Evolutionary conservation across 441 rosid species (phyloP).

Genomic region (Populus tomentosa): DNA sequence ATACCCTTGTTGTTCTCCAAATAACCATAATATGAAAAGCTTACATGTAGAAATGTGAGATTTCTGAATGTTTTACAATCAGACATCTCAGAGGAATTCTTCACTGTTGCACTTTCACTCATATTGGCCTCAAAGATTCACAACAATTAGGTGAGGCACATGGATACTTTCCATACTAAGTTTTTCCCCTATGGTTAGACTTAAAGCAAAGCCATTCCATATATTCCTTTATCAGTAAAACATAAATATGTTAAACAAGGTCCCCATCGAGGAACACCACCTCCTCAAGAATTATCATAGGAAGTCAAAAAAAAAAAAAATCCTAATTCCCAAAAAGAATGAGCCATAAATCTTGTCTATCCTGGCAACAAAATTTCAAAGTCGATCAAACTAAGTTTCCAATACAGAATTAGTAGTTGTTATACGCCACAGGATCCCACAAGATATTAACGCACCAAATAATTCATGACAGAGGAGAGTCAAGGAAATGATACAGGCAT

Average conservation of each 20-base stretch:
- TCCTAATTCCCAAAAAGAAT: neutral
- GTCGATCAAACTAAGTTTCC: neutral
- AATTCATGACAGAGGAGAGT: neutral
- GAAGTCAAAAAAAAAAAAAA: neutral
- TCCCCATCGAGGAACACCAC: neutral
- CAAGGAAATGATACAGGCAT: neutral
- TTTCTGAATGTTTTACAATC: no score
- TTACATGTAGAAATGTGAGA: neutral
- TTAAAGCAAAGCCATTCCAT: neutral
- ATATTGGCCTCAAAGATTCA: neutral
- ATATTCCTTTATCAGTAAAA: neutral
- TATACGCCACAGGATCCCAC: neutral
- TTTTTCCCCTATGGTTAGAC: neutral
- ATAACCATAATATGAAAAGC: neutral
- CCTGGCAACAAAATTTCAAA: neutral
- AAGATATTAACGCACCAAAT: neutral
- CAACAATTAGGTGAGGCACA: neutral
- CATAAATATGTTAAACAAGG: neutral
- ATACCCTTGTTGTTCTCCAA: neutral
- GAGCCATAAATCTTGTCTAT: neutral
- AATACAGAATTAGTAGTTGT: neutral
- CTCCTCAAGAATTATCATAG: neutral
- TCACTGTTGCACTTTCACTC: neutral
- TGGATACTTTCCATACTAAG: neutral
- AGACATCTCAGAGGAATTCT: neutral